phyloP scores from a whole-genome alignment of 1,139 yeast species.

The Suhomyces maxii region DNA sequence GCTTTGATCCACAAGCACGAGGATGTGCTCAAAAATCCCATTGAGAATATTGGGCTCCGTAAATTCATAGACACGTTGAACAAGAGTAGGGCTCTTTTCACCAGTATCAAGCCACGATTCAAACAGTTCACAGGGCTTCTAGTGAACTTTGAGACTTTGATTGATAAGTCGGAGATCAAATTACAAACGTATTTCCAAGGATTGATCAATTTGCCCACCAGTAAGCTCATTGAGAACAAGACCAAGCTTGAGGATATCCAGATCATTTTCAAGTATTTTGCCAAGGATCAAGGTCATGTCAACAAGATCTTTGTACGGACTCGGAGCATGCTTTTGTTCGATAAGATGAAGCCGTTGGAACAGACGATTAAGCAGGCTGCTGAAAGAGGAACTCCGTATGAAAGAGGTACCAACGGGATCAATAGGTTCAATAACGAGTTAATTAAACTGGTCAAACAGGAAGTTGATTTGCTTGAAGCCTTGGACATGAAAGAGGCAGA shows the following conservation, averaged over 20 bases:
- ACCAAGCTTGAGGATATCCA: constrained; percentile 23
- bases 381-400: constrained; percentile 48
- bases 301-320: constrained; percentile 46
- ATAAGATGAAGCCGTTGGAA: constrained; percentile 37
- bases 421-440: constrained; percentile 55
- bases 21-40: constrained; percentile 36
- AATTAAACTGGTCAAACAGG: constrained; percentile 49
- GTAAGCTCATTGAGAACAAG: constrained; percentile 13
- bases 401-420: constrained; percentile 64
- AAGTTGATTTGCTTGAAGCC: constrained; percentile 35
- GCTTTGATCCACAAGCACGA: constrained; percentile 57
- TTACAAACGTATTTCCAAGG: constrained; percentile 36
- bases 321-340: constrained; percentile 47
- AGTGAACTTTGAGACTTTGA: constrained; percentile 45
- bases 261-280: constrained; percentile 48
- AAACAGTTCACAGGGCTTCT: constrained; percentile 52
- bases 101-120: constrained; percentile 39
- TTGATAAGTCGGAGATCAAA: constrained; percentile 48
- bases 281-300: constrained; percentile 31
- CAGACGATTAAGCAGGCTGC: constrained; percentile 36
- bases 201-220: constrained; percentile 15
- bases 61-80: constrained; percentile 41
- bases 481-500: constrained; percentile 16
- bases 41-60: constrained; percentile 40
- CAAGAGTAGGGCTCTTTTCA: constrained; percentile 33